These are phyloP conservation scores for Coprinellus micaceus DNA, from an alignment of 768 basidiomycete species.

Conservation along the genomic window DNA sequence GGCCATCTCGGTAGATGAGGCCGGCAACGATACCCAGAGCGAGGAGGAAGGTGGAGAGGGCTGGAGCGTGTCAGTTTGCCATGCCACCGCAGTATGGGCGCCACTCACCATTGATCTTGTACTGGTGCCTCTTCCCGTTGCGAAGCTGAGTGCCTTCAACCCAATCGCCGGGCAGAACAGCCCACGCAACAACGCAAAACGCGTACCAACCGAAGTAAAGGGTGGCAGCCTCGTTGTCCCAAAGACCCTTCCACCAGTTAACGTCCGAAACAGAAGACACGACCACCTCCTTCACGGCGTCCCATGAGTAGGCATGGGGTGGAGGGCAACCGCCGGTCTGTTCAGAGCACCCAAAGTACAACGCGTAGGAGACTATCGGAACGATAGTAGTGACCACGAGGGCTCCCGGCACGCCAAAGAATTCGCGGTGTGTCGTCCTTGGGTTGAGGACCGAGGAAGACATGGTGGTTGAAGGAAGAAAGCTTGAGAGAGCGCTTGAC, in stretches of 20 bases:
- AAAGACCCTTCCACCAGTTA: slow-evolving; percentile 71
- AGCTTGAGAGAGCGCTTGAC: no score
- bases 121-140: slow-evolving; percentile 71
- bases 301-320: slow-evolving; percentile 18
- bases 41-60: slow-evolving; percentile 83
- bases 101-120: slow-evolving; percentile 90
- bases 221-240: slow-evolving; percentile 74
- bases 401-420: slow-evolving; percentile 79
- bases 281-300: slow-evolving; percentile 38
- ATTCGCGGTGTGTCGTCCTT: slow-evolving; percentile 71
- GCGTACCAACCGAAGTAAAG: slow-evolving; percentile 88
- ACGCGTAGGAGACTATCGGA: slow-evolving; percentile 65
- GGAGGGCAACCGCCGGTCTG: slow-evolving; percentile 67
- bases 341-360: slow-evolving; percentile 80
- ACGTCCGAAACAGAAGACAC: slow-evolving; percentile 42
- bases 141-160: slow-evolving; percentile 69
- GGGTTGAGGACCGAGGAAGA: slow-evolving; percentile 50
- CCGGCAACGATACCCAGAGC: slow-evolving; percentile 72
- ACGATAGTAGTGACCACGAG: slow-evolving; percentile 65
- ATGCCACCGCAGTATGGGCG: background rate
- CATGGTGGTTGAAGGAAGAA: slow-evolving; percentile 22
- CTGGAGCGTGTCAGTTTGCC: slow-evolving; percentile 39
- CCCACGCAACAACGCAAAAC: slow-evolving; percentile 83
- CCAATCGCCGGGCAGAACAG: slow-evolving; percentile 68
- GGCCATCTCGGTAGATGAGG: slow-evolving; percentile 68